Conservation (phyloP, 345 rosid species). For the Eucalyptus albens region DNA sequence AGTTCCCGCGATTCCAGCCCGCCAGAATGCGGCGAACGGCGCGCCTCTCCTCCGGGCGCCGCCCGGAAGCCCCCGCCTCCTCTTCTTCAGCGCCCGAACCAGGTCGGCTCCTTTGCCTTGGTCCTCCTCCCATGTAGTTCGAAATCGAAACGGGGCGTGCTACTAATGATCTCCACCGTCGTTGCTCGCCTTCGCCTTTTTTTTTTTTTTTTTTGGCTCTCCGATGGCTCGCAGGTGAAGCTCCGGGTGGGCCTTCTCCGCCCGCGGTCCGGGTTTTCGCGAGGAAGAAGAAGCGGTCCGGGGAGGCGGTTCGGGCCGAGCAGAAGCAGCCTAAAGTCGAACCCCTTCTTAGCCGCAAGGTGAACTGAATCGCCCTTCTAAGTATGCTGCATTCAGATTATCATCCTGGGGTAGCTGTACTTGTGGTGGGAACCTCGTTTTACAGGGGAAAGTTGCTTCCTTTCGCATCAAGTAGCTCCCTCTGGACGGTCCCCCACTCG, state of each 20-base stretch:
- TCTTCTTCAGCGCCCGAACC: slow-evolving; percentile 7
- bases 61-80: background rate
- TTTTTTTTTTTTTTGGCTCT: background rate
- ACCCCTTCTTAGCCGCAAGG: background rate
- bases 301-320: slow-evolving; percentile 3
- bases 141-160: background rate
- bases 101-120: slow-evolving; percentile 8
- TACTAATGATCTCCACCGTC: background rate
- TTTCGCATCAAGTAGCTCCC: background rate
- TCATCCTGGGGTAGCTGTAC: background rate
- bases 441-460: background rate
- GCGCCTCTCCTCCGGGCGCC: background rate
- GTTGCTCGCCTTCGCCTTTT: background rate
- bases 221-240: background rate
- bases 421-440: background rate
- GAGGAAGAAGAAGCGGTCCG: slow-evolving; percentile 45
- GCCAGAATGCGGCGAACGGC: slow-evolving; percentile 9
- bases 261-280: slow-evolving; percentile 29
- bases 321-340: slow-evolving; percentile 5
- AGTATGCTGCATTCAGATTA: background rate
- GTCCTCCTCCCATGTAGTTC: background rate
- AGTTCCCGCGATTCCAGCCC: background rate
- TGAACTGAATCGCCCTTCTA: background rate
- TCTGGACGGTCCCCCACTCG: background rate
- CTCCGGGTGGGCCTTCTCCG: background rate